A percentile compares a stretch with the other conserved stretches of the same genome.
Conservation (phyloP, 2,329 filamentous ascomycete genomes). For the Penicillium sp. region DNA sequence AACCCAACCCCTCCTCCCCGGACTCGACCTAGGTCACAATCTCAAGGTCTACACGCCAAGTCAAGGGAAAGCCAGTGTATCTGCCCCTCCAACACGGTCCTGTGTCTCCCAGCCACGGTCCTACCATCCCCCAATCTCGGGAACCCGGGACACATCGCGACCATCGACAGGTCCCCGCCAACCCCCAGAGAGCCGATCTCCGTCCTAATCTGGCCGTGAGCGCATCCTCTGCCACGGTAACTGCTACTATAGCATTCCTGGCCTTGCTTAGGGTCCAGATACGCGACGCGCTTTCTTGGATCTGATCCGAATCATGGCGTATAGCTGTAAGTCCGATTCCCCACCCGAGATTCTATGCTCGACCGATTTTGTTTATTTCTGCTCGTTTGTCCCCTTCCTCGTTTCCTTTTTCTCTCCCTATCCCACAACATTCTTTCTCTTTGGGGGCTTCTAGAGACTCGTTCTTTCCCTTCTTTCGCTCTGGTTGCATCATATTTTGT, state of each 20-base stretch:
- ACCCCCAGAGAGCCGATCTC: slow-evolving; percentile 8
- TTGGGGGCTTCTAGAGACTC: slow-evolving; percentile 14
- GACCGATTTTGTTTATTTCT: slow-evolving; percentile 43
- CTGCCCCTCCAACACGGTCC: slow-evolving; percentile 1
- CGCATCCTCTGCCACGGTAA: slow-evolving; percentile 31
- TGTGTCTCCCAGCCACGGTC: slow-evolving; percentile 16
- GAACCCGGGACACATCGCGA: slow-evolving; percentile 10
- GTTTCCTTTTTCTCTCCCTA: slow-evolving; percentile 19
- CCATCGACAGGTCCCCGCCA: neutral
- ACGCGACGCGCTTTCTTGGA: slow-evolving; percentile 38
- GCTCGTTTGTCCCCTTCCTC: slow-evolving; percentile 34
- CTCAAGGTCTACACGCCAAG: neutral
- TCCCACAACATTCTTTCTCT: slow-evolving; percentile 30
- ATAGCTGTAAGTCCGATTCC: slow-evolving; percentile 39
- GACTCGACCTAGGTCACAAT: neutral
- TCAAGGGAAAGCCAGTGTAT: neutral
- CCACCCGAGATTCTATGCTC: slow-evolving; percentile 31
- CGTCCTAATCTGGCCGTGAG: slow-evolving; percentile 8
- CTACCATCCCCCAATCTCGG: neutral
- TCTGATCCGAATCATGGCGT: slow-evolving; percentile 36
- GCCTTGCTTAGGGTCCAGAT: slow-evolving; percentile 39
- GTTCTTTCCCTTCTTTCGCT: slow-evolving; percentile 21
- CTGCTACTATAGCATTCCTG: slow-evolving; percentile 44
- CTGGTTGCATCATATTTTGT: slow-evolving; percentile 8
- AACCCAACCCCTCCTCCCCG: slow-evolving; percentile 18